Evolutionary conservation across 225 moss, liverwort and hornwort genomes (phyloP), one percentile per base, ranked within the genome.

Genomic region (Ulota crispa): DNA sequence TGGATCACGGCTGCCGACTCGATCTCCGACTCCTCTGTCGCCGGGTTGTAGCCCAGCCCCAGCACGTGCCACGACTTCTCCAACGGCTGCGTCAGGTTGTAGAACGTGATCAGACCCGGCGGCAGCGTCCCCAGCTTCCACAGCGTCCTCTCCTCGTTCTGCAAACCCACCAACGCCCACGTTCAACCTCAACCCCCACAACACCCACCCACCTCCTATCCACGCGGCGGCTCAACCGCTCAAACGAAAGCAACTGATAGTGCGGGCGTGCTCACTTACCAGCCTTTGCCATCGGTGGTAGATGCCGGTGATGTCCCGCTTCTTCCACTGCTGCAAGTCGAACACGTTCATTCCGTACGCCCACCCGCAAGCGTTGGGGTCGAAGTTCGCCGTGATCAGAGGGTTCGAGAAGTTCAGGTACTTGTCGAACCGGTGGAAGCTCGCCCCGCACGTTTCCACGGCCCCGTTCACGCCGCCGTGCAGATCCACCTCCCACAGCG

Each of bases 61-160:
- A 97, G 82, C 23, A 97, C 95, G 76, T 97, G 97, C 97, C 97
- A 97, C 24, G 83, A 87, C 88, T 95, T 97, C 86, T 94, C 89
- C 27, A 97, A 83, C 28, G 95, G 89, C 30, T 95, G 88, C 4
- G 97, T 97, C 78, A 90, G 83, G 62, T 90, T 89, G 89, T 95
- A 97, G 86, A 97, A 97, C 55, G 97, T 95, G 59, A 95, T 93
- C 39, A 97, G 86, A 67, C 97, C 97, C 26, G 97, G 97, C 6
- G 97, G 95, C 9, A 97, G 87, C 3, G 97, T 97, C 78, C 97
- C 97, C 7, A 97, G 91, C 89, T 94, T 97, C 97, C 97, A 97
- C 31, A 95, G 80, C 14, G 95, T 92, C 16, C 95, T 89, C 42
- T 94, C 92, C 82, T 90, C 92, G 72, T 97, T 97, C 97, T 97